Evolutionary conservation across 2,329 filamentous ascomycete species (phyloP), one percentile per base, ranked within the genome.

Genomic region (Phialophora macrospora): DNA sequence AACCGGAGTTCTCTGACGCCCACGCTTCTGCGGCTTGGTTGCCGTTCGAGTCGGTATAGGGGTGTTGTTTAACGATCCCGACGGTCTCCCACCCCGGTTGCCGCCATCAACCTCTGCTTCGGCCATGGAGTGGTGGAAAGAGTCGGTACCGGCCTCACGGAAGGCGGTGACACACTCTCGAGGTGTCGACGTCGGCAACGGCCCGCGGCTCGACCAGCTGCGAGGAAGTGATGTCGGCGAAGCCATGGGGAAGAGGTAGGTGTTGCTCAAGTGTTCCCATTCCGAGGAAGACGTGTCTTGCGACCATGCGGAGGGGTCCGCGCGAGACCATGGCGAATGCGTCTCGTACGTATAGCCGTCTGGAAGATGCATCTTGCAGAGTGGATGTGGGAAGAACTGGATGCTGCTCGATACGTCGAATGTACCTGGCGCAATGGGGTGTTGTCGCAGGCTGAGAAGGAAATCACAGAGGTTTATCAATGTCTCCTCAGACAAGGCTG

Each of bases 211-310:
- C 24, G 17, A 55, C 52, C 52, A 34, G 26, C 52, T 55, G 26
- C 28, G 52, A n/a, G 52, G 28, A 32, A 55, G 28, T 55, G 52
- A 55, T 34, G 9, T 34, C 9, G 52, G 52, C 28, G 52, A 30
- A 14, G n/a, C 28, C 52, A 55, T 55, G 24, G 52, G 52, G 17
- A 60, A 52, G 9, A 60, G 58, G 48, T 60, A 60, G 46, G 58
- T 60, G 24, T 38, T 46, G 17, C 49, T 28, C 17, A 60, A 24
- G n/a, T 60, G 22, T 60, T 60, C 41, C 58, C 58, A 60, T 9
- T 20, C 58, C 11, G 41, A 60, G 5, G 58, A 32, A 32, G 58
- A 51, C 2, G 41, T 22, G 1, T 51, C 58, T 60, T 60, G 20
- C n/a, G 58, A 52, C n/a, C 58, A 22, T 11, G 22, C 3, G 1